Base-by-base conservation (phyloP, 1,139 yeast genomes). In the Lodderomyces parapsilosis region DNA sequence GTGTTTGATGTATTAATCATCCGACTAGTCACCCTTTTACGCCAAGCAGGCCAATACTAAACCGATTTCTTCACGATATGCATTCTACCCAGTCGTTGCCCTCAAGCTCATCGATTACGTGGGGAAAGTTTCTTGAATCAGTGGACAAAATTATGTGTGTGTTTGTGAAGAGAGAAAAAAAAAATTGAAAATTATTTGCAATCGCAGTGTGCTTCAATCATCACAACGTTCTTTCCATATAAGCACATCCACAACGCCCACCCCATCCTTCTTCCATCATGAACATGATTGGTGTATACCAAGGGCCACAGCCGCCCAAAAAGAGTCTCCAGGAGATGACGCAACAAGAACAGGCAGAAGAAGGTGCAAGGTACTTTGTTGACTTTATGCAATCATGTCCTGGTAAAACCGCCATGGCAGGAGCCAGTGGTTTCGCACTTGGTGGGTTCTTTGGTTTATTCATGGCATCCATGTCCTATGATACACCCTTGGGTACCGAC, bases 361-460 rank as follows among this genome's bases (percentile, higher is more conserved):
- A 80, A 46, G 96, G 96, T 11, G 97, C 97, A n/a, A 71, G 73
- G 56, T 82, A 80, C 60, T 86, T 91, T 84, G 79, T 89, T 60
- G 80, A 75, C 43, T 79, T 86, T 65, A 88, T 90, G 91, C 84
- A 85, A 51, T 87, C 96, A 14, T 93, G 99, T 68, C 97, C 98
- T 0, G 98, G 98, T 18, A 93, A 93, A 63, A 81, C 96, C 0
- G 82, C 76, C 30, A 82, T 91, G 74, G 87, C 96, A 14, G 98
- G 97, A 48, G 97, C 84, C 17, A 83, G 96, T 14, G 99, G 99
- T 36, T 93, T 90, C 66, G 93, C 85, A 32, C 79, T 93, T 38
- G 99, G 99, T 67, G 99, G 97, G 51, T 87, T 91, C 49, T 90
- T 93, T 62, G 98, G 99, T 49, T 71, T 93, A 42, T 91, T 93